These are phyloP conservation scores for Russula emetica DNA, from an alignment of 768 basidiomycete species.

Conservation along the genomic window DNA sequence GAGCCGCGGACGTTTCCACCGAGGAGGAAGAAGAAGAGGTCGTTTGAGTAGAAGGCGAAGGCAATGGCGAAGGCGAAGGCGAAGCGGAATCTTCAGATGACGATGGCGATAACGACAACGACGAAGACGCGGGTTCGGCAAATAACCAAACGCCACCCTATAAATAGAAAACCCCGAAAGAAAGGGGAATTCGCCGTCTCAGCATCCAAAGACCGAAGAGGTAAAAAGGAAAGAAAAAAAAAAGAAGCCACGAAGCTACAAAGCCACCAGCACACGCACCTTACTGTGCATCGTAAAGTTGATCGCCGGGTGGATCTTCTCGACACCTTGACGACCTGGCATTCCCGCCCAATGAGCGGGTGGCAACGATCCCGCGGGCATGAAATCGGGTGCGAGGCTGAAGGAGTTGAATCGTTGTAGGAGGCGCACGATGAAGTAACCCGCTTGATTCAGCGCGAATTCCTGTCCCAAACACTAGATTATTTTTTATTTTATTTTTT, in stretches of 20 bases:
- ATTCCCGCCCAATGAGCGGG: constrained; percentile 27
- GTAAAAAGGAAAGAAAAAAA: background rate
- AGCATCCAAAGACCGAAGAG: background rate
- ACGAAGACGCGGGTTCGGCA: constrained; percentile 10
- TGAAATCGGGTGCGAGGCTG: constrained; percentile 28
- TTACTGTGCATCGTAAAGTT: constrained; percentile 27
- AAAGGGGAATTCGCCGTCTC: background rate
- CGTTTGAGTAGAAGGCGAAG: background rate
- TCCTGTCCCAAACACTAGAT: constrained; percentile 52
- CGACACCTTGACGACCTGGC: constrained; percentile 27
- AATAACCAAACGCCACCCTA: constrained; percentile 27
- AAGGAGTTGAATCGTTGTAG: constrained; percentile 45
- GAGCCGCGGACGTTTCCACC: background rate
- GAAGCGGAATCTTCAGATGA: background rate
- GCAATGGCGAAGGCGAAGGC: too few relatives aligned
- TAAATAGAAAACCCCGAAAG: background rate
- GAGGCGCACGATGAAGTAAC: constrained; percentile 52
- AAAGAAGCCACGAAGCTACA: background rate
- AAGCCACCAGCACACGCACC: background rate
- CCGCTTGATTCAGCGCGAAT: constrained; percentile 53
- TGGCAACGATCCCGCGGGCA: constrained; percentile 27
- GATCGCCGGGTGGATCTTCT: constrained; percentile 26
- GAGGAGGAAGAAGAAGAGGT: background rate
- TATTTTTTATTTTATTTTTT: too few relatives aligned
- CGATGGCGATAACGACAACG: background rate